These are phyloP conservation scores for Colletotrichum chrysophilum DNA, from an alignment of 2,329 filamentous ascomycete species.

Conservation along the genomic window DNA sequence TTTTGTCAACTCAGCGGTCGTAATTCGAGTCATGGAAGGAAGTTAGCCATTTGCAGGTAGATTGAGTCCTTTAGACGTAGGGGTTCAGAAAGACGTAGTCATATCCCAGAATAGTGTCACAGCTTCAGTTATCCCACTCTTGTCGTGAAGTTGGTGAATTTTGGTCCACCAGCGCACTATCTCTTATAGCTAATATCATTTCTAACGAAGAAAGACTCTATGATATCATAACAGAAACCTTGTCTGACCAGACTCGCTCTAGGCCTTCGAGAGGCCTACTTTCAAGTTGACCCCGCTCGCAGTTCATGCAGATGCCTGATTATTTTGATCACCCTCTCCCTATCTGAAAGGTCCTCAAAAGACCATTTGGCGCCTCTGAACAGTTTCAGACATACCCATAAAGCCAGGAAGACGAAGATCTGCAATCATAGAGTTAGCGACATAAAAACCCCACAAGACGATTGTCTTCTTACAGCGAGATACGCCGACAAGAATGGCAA, in stretches of 20 bases:
- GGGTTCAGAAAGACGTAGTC: fast-evolving
- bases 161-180: too few relatives aligned
- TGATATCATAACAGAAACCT: too few relatives aligned
- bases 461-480: neutral
- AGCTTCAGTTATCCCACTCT: neutral
- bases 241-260: too few relatives aligned
- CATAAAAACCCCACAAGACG: neutral
- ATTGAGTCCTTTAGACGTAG: neutral
- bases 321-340: neutral
- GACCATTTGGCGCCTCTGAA: neutral
- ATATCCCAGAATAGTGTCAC: neutral
- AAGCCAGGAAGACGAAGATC: neutral
- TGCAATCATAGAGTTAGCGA: neutral
- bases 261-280: fast-evolving
- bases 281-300: neutral
- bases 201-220: too few relatives aligned
- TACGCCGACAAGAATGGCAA: neutral
- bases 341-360: neutral
- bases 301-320: neutral
- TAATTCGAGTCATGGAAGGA: neutral
- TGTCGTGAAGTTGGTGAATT: too few relatives aligned
- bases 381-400: neutral
- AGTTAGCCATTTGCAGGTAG: neutral
- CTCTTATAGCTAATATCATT: too few relatives aligned
- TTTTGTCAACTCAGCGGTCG: fast-evolving